These are phyloP conservation scores for Lachnellula suecica DNA, from an alignment of 2,329 filamentous ascomycete species.

Conservation along the genomic window DNA sequence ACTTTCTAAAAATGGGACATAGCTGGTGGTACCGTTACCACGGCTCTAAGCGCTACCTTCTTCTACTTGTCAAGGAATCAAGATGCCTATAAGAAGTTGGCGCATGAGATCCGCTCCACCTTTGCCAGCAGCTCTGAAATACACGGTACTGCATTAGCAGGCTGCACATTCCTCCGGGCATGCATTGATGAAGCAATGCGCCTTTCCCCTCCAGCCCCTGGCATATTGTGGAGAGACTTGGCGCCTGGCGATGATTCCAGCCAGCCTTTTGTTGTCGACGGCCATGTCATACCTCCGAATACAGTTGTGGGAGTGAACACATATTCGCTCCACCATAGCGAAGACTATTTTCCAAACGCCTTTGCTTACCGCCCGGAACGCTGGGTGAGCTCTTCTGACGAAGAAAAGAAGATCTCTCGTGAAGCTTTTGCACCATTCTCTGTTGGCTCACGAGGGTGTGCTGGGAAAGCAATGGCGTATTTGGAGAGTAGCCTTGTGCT, in stretches of 20 bases:
- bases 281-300: slow-evolving; percentile 35
- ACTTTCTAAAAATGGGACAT: too few relatives aligned
- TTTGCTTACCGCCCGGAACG: slow-evolving; percentile 34
- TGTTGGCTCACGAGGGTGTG: slow-evolving; percentile 36
- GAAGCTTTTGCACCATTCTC: slow-evolving; percentile 35
- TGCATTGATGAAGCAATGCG: slow-evolving; percentile 47
- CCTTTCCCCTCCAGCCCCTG: slow-evolving; percentile 41
- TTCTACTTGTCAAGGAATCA: slow-evolving; percentile 38
- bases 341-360: slow-evolving; percentile 28
- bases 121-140: slow-evolving; percentile 9
- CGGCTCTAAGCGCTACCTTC: slow-evolving; percentile 35
- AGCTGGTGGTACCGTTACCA: slow-evolving; percentile 16
- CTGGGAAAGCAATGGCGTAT: slow-evolving; percentile 32
- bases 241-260: slow-evolving; percentile 26
- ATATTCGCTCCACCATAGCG: slow-evolving; percentile 37
- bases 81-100: slow-evolving; percentile 26
- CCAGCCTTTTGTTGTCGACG: too few relatives aligned
- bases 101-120: slow-evolving; percentile 14
- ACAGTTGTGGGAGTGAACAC: slow-evolving; percentile 33
- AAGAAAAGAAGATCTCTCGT: slow-evolving; percentile 20
- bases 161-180: slow-evolving; percentile 42
- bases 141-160: slow-evolving; percentile 32
- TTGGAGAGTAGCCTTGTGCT: slow-evolving; percentile 24
- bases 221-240: slow-evolving; percentile 35
- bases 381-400: slow-evolving; percentile 26